Conservation (phyloP, 83 land plant species). For the Diphasiastrum complanatum region DNA sequence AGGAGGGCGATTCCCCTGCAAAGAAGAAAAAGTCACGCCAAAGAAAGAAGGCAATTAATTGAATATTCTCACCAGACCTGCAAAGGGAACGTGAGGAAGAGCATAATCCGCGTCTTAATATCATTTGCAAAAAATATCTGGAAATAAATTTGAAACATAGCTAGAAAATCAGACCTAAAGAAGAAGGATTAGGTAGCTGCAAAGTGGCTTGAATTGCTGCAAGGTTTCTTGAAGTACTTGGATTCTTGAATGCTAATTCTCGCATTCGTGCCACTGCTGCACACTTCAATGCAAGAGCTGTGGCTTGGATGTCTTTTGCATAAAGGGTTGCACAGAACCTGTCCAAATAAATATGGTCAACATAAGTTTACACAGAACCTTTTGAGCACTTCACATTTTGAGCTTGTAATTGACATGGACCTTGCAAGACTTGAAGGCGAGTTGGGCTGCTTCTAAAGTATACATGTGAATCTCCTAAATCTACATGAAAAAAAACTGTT, state of each 20-base stretch:
- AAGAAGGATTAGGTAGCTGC: conserved; percentile 12
- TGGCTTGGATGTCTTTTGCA: conserved; percentile 79
- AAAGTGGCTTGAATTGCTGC: conserved; percentile 53
- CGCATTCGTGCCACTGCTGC: conserved; percentile 84
- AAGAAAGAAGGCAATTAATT: too few species aligned
- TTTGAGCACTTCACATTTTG: too few species aligned
- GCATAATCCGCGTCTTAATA: too few species aligned
- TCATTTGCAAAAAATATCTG: too few species aligned
- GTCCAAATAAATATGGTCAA: conserved; percentile 9
- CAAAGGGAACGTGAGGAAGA: too few species aligned
- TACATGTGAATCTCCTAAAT: too few species aligned
- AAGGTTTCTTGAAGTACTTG: conserved; percentile 47
- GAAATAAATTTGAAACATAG: too few species aligned
- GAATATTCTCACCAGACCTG: too few species aligned
- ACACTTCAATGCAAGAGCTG: conserved; percentile 91
- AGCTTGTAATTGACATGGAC: too few species aligned
- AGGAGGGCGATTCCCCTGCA: conserved; percentile 93
- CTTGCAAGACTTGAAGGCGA: too few species aligned
- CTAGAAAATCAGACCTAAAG: background rate
- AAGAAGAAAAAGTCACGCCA: conserved; percentile 1
- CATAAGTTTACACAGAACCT: background rate
- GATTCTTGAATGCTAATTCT: conserved; percentile 47
- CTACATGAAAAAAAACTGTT: too few species aligned
- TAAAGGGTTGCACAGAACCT: conserved; percentile 81
- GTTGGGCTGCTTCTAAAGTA: too few species aligned